Evolutionary conservation across 495 filamentous ascomycete genomes (phyloP), one percentile per base, ranked within the genome.

Genomic region (Hyaloscypha hepaticicola): DNA sequence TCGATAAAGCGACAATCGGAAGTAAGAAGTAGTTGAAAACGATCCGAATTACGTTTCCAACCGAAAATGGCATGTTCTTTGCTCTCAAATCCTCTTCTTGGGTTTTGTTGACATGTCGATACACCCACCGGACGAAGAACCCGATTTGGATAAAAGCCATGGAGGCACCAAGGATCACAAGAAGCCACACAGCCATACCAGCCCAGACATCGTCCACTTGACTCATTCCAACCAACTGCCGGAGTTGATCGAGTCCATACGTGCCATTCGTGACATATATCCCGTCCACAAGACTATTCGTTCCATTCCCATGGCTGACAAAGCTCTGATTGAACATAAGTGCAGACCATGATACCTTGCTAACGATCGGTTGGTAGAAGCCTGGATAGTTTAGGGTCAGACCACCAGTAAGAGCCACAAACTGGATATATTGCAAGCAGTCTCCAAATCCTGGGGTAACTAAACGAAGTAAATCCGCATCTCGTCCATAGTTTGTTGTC

Each of bases 401-500:
- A 48, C 88, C 86, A 1, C 96, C 96, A 0, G 93, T 92, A 34
- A 99, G 81, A 22, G 93, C 90, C 55, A 93, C 83, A 67, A 96
- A 98, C 72, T 99, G 95, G 31, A 99, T 88, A 72, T 98, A 99
- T 76, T 99, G 93, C 31, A 99, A 84, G 74, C 95, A 99, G 69
- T 99, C 95, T 12, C 91, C 93, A 73, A 99, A 99, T 0, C 95
- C 95, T 16, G 95, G 95, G 8, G 95, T 99, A 24, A 99, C 92
- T 34, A 98, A 79, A 31, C 95, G 89, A 48, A 99, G 80, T 62
- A 97, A 81, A 74, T 99, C 95, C 51, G 91, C 89, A 67, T 99
- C 96, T 69, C 93, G 87, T 29, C 95, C 96, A 73, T 93, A 97
- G 72, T 98, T 98, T 73, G 91, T 96, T 24, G 91, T 93, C 91